A percentile compares a stretch with the other conserved stretches of the same genome.
Evolutionary conservation across 768 basidiomycete species (phyloP).

Genomic region (Ephemerocybe angulata): DNA sequence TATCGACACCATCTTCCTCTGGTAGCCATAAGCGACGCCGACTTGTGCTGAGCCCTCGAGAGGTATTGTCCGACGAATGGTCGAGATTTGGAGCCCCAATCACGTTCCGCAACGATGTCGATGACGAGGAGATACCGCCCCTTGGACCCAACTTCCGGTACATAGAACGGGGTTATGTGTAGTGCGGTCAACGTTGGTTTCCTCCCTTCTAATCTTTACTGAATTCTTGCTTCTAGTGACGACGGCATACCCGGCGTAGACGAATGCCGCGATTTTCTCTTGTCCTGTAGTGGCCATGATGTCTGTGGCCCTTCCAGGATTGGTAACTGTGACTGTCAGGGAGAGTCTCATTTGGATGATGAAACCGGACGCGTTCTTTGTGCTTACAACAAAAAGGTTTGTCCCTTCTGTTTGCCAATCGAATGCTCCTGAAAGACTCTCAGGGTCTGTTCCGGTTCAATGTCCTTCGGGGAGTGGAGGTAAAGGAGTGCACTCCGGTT

Average conservation of each 20-base stretch:
- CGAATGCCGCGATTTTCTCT: slow-evolving; percentile 23
- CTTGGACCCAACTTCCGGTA: slow-evolving; percentile 46
- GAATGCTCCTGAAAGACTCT: background rate
- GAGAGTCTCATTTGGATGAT: slow-evolving; percentile 31
- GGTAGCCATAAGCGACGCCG: background rate
- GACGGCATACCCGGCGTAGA: slow-evolving; percentile 13
- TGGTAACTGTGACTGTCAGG: slow-evolving; percentile 46
- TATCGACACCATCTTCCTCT: background rate
- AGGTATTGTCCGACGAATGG: slow-evolving; percentile 33
- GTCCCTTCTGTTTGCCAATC: background rate
- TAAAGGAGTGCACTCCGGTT: slow-evolving; percentile 67
- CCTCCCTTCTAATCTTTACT: background rate
- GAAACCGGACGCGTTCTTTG: background rate
- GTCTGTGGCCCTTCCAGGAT: slow-evolving; percentile 26
- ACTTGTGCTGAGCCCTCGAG: slow-evolving; percentile 16
- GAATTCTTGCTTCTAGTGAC: slow-evolving; percentile 14
- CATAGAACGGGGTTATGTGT: slow-evolving; percentile 48
- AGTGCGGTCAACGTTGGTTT: slow-evolving; percentile 30
- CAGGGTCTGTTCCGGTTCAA: slow-evolving; percentile 48
- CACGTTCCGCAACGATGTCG: slow-evolving; percentile 36
- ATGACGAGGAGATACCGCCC: slow-evolving; percentile 42
- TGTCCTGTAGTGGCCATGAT: slow-evolving; percentile 44
- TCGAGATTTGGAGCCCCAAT: slow-evolving; percentile 29
- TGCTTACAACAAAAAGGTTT: slow-evolving; percentile 3
- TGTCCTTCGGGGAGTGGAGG: slow-evolving; percentile 40